Evolutionary conservation across 2,329 filamentous ascomycete genomes (phyloP).

Genomic region (Penicillium sp.): DNA sequence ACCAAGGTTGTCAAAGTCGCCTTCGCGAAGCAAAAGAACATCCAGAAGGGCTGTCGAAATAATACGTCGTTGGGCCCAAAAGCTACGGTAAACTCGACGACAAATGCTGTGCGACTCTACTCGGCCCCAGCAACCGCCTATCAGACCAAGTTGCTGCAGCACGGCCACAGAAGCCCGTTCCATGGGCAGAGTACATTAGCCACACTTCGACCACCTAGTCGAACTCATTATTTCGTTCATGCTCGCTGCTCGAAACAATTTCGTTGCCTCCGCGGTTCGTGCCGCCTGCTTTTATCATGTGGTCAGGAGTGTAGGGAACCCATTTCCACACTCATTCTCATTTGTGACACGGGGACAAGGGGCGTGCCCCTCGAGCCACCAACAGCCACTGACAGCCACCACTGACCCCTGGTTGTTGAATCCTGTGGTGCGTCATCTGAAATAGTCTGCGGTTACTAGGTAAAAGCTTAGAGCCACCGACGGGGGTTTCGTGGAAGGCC

Average conservation of each 20-base stretch:
- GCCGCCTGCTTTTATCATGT: constrained; percentile 8
- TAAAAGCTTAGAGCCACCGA: not conserved
- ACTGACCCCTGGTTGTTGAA: not conserved
- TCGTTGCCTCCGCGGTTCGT: constrained; percentile 17
- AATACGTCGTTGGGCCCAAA: too few species aligned
- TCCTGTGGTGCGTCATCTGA: not conserved
- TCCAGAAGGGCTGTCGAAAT: not conserved
- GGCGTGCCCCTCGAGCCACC: not conserved
- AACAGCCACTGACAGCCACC: not conserved
- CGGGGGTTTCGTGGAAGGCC: too few species aligned
- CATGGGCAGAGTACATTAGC: not conserved
- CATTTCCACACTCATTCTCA: constrained; percentile 4
- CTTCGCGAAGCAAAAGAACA: not conserved
- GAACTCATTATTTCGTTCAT: not conserved
- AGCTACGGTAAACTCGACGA: too few species aligned
- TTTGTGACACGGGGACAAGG: not conserved
- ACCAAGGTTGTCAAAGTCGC: not conserved
- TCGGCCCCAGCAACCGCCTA: constrained; percentile 15
- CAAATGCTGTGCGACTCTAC: not conserved
- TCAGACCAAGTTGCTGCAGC: constrained; percentile 6
- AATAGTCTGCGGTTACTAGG: not conserved
- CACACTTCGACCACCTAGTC: not conserved
- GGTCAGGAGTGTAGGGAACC: not conserved
- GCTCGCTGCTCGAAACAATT: not conserved
- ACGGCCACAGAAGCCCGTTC: constrained; percentile 20